Evolutionary conservation across 768 basidiomycete species (phyloP), one percentile per base, ranked within the genome.

Genomic region (Clavaria fumosa): DNA sequence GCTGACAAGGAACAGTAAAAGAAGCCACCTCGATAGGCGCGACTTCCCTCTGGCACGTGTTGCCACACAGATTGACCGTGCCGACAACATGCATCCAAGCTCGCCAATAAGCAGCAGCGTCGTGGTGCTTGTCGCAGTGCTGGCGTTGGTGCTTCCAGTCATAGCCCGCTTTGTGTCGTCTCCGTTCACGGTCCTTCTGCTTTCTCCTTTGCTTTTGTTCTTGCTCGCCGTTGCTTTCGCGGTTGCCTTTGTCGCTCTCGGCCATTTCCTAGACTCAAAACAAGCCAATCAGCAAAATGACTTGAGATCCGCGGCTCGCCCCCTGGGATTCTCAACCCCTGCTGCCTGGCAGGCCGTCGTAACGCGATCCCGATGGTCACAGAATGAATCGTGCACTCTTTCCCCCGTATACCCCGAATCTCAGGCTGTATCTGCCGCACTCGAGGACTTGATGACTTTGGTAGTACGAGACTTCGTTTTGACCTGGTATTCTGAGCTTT

Each of bases 311-410:
- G 73, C 78, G 0, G 76, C 84, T 12, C 70, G 74, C 23, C 84
- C 84, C 0, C 66, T 90, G 34, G 69, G 73, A 2, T 93, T 95
- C 62, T 85, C 86, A 3, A 88, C 88, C 2, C 85, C 88, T 18
- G 86, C 90, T 40, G 90, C 89, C 22, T 95, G 90, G 90, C 84
- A 90, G 50, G 88, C 79, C 0, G 81, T 86, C 33, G 64, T 84
- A 35, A 88, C 73, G 31, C 75, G 89, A 22, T 84, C 84, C n/a
- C 75, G 81, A 54, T 93, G 89, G 90, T 83, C 83, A 3, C 73
- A 78, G 46, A 72, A 66, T 40, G 60, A 74, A 3, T 73, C 78
- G 0, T 75, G 76, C 49, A 61, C 72, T n/a, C 62, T 80, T 14
- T 66, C 78, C 1, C 70, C 77, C 5, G 56, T 90, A 14, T 67